These are phyloP conservation scores for Spergularia azorica DNA, from an alignment of 179 eudicot species.

Conservation along the genomic window DNA sequence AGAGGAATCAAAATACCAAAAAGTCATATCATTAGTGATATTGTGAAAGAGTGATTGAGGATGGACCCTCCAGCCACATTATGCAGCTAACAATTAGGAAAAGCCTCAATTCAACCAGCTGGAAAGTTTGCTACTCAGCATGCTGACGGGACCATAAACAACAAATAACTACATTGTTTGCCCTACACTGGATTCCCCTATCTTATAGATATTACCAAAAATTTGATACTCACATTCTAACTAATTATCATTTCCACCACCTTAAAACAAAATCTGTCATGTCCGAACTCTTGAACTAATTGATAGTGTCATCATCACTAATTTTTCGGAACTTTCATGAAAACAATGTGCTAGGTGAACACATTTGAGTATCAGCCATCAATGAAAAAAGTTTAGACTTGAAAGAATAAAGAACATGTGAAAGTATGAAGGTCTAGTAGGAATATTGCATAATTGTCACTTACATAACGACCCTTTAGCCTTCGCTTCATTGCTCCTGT, in stretches of 20 bases:
- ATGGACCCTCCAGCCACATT: constrained; percentile 28
- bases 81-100: constrained; percentile 18
- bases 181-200: neutral
- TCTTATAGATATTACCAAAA: neutral
- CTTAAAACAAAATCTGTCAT: neutral
- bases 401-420: no score
- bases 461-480: constrained; percentile 82
- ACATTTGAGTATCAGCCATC: neutral
- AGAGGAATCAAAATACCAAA: neutral
- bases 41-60: neutral
- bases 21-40: constrained; percentile 3
- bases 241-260: neutral
- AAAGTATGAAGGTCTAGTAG: neutral
- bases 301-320: no score
- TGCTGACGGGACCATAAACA: constrained; percentile 24
- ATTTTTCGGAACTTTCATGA: neutral
- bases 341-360: neutral
- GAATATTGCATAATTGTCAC: constrained; percentile 21
- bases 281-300: neutral
- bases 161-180: neutral
- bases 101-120: constrained; percentile 22
- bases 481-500: constrained; percentile 46
- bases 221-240: neutral
- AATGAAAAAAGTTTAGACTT: neutral
- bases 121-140: constrained; percentile 25